Evolutionary conservation across 1,284 basidiomycete species (phyloP), one percentile per base, ranked within the genome.

Genomic region (Wolfiporia cocos): DNA sequence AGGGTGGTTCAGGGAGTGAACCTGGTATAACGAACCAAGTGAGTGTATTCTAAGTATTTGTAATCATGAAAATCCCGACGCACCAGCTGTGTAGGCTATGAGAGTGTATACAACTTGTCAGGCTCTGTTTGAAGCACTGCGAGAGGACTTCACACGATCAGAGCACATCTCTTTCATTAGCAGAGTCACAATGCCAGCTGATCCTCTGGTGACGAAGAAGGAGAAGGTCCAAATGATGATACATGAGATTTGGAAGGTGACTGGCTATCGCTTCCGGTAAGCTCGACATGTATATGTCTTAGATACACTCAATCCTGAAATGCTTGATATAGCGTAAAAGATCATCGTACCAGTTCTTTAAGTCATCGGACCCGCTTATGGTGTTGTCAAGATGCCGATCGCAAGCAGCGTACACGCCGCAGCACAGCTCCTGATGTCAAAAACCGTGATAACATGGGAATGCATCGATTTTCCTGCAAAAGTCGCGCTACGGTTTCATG

Each of bases 231-330:
- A 39, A 23, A 47, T 56, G 47, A 50, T 44, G 1, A 41, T 43
- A 3, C 4, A 41, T 1, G 52, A 56, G 28, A 42, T 56, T 15
- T 58, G 55, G 56, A 26, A 43, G 18, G 36, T 50, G 3, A 52
- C 50, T 10, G 49, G 50, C 3, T 57, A 50, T 34, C 26, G 53
- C 21, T 59, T 49, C 30, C 49, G 42, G 50, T 59, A 42, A 39
- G 55, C 42, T 15, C 29, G 2, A 18, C 40, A 18, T 40, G 30
- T 21, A 49, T 47, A 42, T 20, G 40, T 37, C 19, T 44, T 41
- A n/a, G 36, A 35, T 14, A 28, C 7, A 7, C 26, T 7, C 14
- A 9, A 14, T 9, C 26, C 7, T 9, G 9, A 28, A 28, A 28
- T 28, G n/a, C n/a, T n/a, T n/a, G n/a, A n/a, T n/a, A n/a, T 14